Conservation (phyloP, 2,329 filamentous ascomycete genomes). For the Apiospora arundinis region DNA sequence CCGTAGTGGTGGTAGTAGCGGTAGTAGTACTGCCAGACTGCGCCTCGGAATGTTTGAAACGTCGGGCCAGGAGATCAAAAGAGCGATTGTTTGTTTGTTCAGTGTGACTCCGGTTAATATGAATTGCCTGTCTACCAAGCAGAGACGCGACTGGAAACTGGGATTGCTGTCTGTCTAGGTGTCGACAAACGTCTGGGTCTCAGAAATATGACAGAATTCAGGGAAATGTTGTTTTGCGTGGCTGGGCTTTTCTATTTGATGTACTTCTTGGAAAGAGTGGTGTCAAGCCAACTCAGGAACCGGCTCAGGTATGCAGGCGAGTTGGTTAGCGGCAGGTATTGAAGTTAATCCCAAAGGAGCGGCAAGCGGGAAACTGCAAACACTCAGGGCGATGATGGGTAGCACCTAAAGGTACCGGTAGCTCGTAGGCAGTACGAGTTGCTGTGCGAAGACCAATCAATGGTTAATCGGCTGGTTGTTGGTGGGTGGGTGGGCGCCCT, state of each 20-base stretch:
- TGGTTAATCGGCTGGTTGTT: neutral
- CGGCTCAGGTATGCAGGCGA: conserved; percentile 2
- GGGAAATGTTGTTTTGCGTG: conserved; percentile 35
- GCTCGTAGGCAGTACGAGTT: neutral
- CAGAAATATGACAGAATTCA: conserved; percentile 33
- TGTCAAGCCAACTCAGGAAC: conserved; percentile 1
- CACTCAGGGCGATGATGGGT: neutral
- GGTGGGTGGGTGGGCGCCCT: neutral
- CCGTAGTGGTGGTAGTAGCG: neutral
- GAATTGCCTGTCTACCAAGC: conserved; percentile 25
- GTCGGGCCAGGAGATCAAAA: neutral
- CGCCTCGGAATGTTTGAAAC: conserved; percentile 9
- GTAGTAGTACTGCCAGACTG: neutral
- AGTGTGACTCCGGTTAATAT: neutral
- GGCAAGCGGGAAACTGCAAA: neutral
- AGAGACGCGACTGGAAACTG: neutral
- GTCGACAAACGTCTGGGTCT: conserved; percentile 28
- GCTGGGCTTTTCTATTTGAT: conserved; percentile 29
- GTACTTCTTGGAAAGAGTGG: conserved; percentile 7
- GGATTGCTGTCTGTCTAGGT: neutral
- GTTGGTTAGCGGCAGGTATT: neutral
- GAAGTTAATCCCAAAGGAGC: conserved; percentile 13
- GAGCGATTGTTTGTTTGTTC: conserved; percentile 12
- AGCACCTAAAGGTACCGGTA: too few species aligned
- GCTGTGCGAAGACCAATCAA: neutral